Conservation (phyloP, 306 rosid species). For the Cicer yamashitae region DNA sequence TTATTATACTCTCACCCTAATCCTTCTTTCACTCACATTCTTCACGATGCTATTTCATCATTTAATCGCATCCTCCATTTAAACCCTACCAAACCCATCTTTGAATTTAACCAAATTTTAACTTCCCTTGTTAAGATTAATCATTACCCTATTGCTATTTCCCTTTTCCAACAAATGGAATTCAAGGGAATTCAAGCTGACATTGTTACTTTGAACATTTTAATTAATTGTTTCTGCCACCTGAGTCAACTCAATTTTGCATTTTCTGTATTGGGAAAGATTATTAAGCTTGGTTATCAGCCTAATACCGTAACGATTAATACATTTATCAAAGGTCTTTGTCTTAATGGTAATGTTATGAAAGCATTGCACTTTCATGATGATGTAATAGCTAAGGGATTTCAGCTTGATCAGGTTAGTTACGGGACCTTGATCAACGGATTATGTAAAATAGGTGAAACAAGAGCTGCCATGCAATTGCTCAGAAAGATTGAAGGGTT, state of each 20-base stretch:
- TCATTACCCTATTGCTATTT: slow-evolving; percentile 24
- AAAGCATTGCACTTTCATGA: too few relatives aligned
- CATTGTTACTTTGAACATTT: background rate
- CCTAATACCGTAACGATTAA: background rate
- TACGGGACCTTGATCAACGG: too few relatives aligned
- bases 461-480: background rate
- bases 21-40: too few relatives aligned
- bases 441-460: background rate
- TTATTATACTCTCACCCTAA: too few relatives aligned
- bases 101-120: too few relatives aligned
- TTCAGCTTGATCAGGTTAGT: too few relatives aligned
- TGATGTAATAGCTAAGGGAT: too few relatives aligned
- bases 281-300: background rate
- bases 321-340: background rate
- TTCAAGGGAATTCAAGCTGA: background rate
- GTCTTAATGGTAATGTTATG: background rate
- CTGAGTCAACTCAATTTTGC: background rate
- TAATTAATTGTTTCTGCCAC: slow-evolving; percentile 28
- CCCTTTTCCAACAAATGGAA: slow-evolving; percentile 5
- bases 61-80: too few relatives aligned
- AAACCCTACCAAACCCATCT: too few relatives aligned
- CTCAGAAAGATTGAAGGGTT: background rate
- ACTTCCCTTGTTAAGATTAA: slow-evolving; percentile 9
- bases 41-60: too few relatives aligned
- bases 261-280: background rate